A percentile compares a stretch with the other conserved stretches of the same genome.
Evolutionary conservation across 768 basidiomycete species (phyloP).

Genomic region (Coprinopsis cinerea): DNA sequence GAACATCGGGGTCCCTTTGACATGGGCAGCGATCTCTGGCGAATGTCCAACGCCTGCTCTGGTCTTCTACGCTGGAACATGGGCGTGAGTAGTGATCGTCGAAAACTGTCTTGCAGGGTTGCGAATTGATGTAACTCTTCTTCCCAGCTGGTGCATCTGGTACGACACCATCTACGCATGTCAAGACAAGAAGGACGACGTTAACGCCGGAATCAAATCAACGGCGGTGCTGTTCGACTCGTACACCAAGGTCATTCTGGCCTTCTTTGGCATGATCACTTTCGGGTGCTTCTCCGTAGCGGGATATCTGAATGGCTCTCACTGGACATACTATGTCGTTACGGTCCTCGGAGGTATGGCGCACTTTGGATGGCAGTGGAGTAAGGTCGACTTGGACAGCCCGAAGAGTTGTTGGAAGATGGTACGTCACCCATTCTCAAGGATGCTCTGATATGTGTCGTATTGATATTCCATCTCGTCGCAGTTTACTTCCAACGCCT

Average conservation of each 20-base stretch:
- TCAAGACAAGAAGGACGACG: constrained; percentile 51
- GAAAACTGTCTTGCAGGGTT: not conserved
- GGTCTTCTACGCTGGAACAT: not conserved
- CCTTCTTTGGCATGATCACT: constrained; percentile 24
- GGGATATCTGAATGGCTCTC: constrained; percentile 1
- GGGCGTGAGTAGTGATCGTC: not conserved
- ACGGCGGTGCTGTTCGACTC: constrained; percentile 48
- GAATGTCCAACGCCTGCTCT: not conserved
- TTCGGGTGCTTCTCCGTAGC: constrained; percentile 29
- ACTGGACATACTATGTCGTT: constrained; percentile 4
- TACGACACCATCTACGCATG: constrained; percentile 51
- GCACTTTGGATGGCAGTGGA: constrained; percentile 8
- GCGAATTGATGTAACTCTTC: not conserved
- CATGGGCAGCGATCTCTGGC: constrained; percentile 21
- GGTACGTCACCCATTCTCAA: not conserved
- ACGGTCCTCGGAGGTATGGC: not conserved
- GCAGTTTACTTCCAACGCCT: not conserved
- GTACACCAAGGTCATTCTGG: constrained; percentile 35
- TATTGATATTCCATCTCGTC: not conserved
- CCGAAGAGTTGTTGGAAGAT: not conserved
- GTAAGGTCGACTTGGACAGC: not conserved
- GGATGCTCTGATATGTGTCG: not conserved
- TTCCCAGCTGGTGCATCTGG: constrained; percentile 7
- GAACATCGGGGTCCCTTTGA: constrained; percentile 26
- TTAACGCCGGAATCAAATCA: constrained; percentile 45